phyloP scores from a whole-genome alignment of 495 filamentous ascomycete species.

The Aspergillus olivimuriae region DNA sequence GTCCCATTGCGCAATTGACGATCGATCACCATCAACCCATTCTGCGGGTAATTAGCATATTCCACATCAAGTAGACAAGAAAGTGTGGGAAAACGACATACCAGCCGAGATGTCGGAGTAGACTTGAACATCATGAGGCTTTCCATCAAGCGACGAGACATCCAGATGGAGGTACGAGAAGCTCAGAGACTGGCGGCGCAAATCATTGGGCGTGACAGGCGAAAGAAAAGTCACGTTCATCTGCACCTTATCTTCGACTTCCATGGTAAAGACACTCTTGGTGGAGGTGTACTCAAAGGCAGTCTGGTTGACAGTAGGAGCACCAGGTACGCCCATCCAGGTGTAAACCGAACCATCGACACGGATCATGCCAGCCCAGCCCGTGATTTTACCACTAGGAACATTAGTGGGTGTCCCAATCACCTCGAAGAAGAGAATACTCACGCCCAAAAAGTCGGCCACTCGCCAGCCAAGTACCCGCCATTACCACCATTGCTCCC shows the following conservation, averaged over 20 bases:
- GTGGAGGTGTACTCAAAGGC: conserved; percentile 53
- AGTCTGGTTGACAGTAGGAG: conserved; percentile 41
- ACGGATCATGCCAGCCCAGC: conserved; percentile 51
- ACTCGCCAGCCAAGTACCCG: conserved; percentile 52
- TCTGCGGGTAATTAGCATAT: conserved; percentile 34
- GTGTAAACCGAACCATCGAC: conserved; percentile 49
- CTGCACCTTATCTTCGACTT: conserved; percentile 38
- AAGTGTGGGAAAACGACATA: too few species aligned
- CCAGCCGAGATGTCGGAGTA: conserved; percentile 58
- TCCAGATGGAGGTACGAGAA: conserved; percentile 53
- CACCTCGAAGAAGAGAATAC: conserved; percentile 10
- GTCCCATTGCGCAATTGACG: conserved; percentile 46
- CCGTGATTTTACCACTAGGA: conserved; percentile 41
- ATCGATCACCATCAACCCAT: conserved; percentile 51
- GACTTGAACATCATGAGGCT: conserved; percentile 48
- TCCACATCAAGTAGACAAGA: too few species aligned
- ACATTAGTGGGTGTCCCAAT: neutral
- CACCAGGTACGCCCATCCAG: conserved; percentile 48
- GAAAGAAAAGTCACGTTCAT: conserved; percentile 55
- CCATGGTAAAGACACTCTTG: conserved; percentile 50
- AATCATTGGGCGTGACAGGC: conserved; percentile 49
- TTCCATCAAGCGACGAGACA: conserved; percentile 46
- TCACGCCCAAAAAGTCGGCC: conserved; percentile 52
- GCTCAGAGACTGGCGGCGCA: conserved; percentile 47
- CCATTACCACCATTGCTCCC: conserved; percentile 50